phyloP scores from a whole-genome alignment of 2,329 filamentous ascomycete genomes.

The Fusarium vanettenii region DNA sequence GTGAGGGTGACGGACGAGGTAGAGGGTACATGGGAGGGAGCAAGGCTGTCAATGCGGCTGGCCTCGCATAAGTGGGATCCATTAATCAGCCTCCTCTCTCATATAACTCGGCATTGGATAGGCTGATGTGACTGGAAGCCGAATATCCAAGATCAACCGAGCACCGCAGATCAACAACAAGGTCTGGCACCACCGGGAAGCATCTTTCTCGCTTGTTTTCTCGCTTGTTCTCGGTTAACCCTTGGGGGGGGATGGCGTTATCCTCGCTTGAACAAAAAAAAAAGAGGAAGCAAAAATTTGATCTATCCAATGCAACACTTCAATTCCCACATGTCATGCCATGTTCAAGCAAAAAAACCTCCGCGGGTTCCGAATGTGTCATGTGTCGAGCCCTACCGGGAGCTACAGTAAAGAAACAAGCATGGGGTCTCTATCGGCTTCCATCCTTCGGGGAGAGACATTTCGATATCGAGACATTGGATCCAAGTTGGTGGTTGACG shows the following conservation, averaged over 20 bases:
- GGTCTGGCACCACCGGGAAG: neutral
- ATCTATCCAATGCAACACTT: neutral
- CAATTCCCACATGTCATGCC: slow-evolving; percentile 20
- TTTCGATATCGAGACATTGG: neutral
- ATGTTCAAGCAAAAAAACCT: slow-evolving; percentile 3
- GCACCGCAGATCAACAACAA: neutral
- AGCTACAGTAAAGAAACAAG: neutral
- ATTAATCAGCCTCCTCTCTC: neutral
- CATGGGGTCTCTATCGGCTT: neutral
- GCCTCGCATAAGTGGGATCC: neutral
- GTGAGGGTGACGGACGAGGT: neutral
- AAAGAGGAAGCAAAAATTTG: neutral
- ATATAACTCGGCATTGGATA: neutral
- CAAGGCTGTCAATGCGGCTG: neutral
- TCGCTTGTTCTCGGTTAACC: neutral
- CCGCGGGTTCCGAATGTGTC: slow-evolving; percentile 26
- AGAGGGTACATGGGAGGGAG: neutral
- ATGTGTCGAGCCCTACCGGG: slow-evolving; percentile 33
- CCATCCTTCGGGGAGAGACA: neutral
- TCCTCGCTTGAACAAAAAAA: neutral
- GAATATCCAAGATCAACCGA: neutral
- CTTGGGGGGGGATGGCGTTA: neutral
- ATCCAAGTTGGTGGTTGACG: slow-evolving; percentile 23
- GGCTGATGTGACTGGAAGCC: neutral
- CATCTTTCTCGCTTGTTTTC: neutral